These are phyloP conservation scores for Allomyces arbusculus DNA, from an alignment of 192 early-diverging fungal genomes.

Conservation along the genomic window DNA sequence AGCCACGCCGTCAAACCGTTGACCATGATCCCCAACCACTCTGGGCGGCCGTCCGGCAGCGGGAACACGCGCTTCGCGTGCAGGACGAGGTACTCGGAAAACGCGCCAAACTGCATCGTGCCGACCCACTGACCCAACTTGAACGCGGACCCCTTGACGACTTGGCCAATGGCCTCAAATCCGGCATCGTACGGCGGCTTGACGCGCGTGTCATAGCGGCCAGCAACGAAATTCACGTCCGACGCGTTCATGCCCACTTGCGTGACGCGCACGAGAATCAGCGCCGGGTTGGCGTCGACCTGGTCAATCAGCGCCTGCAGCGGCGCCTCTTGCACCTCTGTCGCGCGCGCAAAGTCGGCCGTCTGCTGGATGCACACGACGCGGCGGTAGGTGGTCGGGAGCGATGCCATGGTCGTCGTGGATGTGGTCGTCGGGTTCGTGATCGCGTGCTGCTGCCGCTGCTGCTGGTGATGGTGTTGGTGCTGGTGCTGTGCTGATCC, in stretches of 20 bases:
- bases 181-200: conserved; percentile 39
- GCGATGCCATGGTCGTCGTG: neutral
- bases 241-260: conserved; percentile 34
- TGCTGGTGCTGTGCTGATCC: too few relatives aligned
- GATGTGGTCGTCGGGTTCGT: too few relatives aligned
- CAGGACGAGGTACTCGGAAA: conserved; percentile 24
- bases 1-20: conserved; percentile 32
- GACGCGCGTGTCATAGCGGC: conserved; percentile 23
- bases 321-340: neutral
- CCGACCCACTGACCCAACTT: conserved; percentile 11
- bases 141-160: conserved; percentile 20
- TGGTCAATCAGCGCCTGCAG: neutral
- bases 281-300: conserved; percentile 7
- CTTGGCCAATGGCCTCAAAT: conserved; percentile 30
- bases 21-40: conserved; percentile 20
- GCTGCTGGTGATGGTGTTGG: too few relatives aligned
- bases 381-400: neutral
- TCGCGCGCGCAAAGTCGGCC: neutral
- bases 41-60: conserved; percentile 11
- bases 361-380: neutral
- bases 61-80: conserved; percentile 9
- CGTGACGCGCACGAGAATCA: conserved; percentile 18
- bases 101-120: conserved; percentile 25
- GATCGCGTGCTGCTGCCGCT: too few relatives aligned
- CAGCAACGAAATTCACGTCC: conserved; percentile 34